Evolutionary conservation across 164 flowering plant species (phyloP).

Genomic region (Protea cynaroides): DNA sequence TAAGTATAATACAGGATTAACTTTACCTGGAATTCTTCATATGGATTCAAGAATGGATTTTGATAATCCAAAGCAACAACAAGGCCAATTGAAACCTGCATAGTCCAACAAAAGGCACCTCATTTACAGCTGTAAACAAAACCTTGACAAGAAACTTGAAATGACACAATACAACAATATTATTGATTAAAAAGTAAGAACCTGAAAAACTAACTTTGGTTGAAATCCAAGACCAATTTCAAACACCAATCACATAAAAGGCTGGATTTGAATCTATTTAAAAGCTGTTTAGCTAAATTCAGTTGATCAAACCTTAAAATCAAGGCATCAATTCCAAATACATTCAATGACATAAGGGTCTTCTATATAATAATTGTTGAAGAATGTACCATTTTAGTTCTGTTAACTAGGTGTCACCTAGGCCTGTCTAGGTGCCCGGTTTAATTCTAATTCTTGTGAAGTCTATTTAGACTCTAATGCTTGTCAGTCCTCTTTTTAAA

Average conservation of each 20-base stretch:
- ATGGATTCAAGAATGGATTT: constrained; percentile 86
- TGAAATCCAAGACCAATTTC: not conserved
- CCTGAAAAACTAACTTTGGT: not conserved
- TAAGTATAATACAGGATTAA: not conserved
- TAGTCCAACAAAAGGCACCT: constrained; percentile 10
- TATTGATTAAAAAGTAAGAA: not conserved
- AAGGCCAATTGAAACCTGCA: constrained; percentile 82
- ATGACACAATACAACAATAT: not conserved
- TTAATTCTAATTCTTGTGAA: too few relatives aligned
- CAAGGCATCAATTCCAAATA: too few relatives aligned
- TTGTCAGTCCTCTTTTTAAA: too few relatives aligned
- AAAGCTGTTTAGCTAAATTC: too few relatives aligned
- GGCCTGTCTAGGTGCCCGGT: too few relatives aligned
- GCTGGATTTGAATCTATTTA: too few relatives aligned
- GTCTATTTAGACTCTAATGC: too few relatives aligned
- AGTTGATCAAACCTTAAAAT: too few relatives aligned
- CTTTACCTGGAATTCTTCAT: constrained; percentile 83
- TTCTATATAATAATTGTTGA: too few relatives aligned
- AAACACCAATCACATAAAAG: not conserved
- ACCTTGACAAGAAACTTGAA: not conserved
- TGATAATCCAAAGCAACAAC: constrained; percentile 90
- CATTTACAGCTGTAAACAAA: not conserved
- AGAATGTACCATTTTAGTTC: too few relatives aligned
- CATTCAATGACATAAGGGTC: too few relatives aligned
- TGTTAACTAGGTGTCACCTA: too few relatives aligned